Evolutionary conservation across 176 grass and related monocot genomes (phyloP).

Genomic region (Areca catechu): DNA sequence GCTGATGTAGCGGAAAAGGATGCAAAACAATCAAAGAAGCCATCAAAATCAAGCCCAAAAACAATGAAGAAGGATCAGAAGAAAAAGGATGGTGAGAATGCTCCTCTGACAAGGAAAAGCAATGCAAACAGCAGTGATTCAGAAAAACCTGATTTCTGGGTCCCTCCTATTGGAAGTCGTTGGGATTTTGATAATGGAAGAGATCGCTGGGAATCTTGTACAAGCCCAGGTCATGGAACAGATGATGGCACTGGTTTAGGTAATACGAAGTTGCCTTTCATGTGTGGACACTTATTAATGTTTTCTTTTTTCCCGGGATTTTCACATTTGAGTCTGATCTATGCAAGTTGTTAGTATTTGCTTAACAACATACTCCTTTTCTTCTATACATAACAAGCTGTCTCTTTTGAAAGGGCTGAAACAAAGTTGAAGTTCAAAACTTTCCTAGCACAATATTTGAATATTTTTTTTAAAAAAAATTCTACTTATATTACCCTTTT

Average conservation of each 20-base stretch:
- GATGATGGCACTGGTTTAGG: conserved; percentile 22
- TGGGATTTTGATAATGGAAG: conserved; percentile 84
- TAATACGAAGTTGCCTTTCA: conserved; percentile 14
- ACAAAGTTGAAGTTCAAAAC: too few relatives aligned
- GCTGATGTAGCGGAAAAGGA: conserved; percentile 22
- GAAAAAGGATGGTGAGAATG: conserved; percentile 36
- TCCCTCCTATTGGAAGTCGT: conserved; percentile 57
- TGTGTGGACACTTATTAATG: background rate
- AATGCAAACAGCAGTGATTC: conserved; percentile 35
- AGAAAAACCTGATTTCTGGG: conserved; percentile 68
- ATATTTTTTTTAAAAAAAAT: too few relatives aligned
- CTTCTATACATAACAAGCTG: too few relatives aligned
- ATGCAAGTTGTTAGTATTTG: too few relatives aligned
- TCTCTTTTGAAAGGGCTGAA: too few relatives aligned
- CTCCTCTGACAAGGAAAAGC: conserved; percentile 24
- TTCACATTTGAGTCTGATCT: too few relatives aligned
- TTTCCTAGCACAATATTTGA: too few relatives aligned
- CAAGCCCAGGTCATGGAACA: conserved; percentile 11
- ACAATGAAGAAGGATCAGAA: conserved; percentile 31
- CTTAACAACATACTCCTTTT: too few relatives aligned
- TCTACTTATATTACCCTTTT: too few relatives aligned
- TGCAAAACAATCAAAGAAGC: background rate
- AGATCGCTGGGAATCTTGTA: conserved; percentile 47
- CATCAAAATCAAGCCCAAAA: too few relatives aligned
- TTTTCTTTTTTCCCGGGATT: too few relatives aligned